These are phyloP conservation scores for Phytopythium mirpurense DNA, from an alignment of 352 stramenopile genomes.

Conservation along the genomic window DNA sequence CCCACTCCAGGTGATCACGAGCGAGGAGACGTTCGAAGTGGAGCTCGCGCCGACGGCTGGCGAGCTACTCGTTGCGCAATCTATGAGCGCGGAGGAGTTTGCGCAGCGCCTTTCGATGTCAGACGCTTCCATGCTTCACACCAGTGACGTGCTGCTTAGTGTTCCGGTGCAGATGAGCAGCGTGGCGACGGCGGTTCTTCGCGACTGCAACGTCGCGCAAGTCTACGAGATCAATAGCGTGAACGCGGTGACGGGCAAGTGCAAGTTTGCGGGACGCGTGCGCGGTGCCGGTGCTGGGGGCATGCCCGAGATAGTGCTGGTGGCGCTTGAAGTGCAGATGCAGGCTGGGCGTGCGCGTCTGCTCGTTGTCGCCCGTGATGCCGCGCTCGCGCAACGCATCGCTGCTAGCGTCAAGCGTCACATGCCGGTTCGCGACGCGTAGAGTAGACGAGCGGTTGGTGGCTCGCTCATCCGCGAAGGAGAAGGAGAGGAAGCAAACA, in stretches of 20 bases:
- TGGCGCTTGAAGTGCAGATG: slow-evolving; percentile 57
- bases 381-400: slow-evolving; percentile 48
- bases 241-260: slow-evolving; percentile 46
- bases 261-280: slow-evolving; percentile 65
- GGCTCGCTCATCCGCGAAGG: background rate
- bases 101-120: slow-evolving; percentile 54
- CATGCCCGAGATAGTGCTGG: slow-evolving; percentile 37
- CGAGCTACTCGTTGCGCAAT: slow-evolving; percentile 64
- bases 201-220: slow-evolving; percentile 60
- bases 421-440: slow-evolving; percentile 13
- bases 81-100: slow-evolving; percentile 73
- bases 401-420: slow-evolving; percentile 44
- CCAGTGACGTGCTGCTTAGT: slow-evolving; percentile 46
- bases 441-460: background rate
- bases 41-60: slow-evolving; percentile 56
- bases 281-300: slow-evolving; percentile 29
- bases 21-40: slow-evolving; percentile 44
- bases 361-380: slow-evolving; percentile 49
- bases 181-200: slow-evolving; percentile 43
- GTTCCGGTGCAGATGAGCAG: slow-evolving; percentile 44
- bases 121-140: slow-evolving; percentile 48
- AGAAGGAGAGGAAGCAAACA: background rate
- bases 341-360: slow-evolving; percentile 59
- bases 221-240: slow-evolving; percentile 78
- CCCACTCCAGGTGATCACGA: slow-evolving; percentile 53